These are phyloP conservation scores for Umbelopsis vinacea DNA, from an alignment of 192 early-diverging fungal genomes.

Conservation along the genomic window DNA sequence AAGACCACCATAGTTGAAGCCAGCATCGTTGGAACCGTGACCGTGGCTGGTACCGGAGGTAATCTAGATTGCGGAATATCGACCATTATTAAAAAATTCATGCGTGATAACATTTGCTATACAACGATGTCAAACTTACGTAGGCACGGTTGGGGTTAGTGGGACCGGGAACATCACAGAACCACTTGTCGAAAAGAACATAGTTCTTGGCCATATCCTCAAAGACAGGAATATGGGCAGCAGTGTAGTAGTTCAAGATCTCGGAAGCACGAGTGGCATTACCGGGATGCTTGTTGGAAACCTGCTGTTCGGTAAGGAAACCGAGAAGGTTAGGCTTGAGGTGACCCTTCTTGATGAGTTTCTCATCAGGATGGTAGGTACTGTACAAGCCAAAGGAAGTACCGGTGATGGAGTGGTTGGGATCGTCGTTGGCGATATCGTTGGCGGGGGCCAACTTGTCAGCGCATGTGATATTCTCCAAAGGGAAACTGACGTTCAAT, in stretches of 20 bases:
- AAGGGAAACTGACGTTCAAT: constrained; percentile 11
- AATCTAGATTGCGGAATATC: not conserved
- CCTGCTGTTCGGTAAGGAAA: constrained; percentile 17
- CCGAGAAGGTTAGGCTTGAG: constrained; percentile 6
- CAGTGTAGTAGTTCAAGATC: constrained; percentile 30
- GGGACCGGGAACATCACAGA: constrained; percentile 28
- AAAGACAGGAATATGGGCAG: constrained; percentile 27
- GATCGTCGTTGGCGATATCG: constrained; percentile 29
- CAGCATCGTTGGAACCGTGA: constrained; percentile 25
- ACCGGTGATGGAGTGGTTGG: constrained; percentile 26
- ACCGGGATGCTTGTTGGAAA: not conserved
- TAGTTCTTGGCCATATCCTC: constrained; percentile 29
- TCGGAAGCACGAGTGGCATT: constrained; percentile 20
- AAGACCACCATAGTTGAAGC: constrained; percentile 28
- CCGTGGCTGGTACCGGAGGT: constrained; percentile 26
- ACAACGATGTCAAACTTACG: constrained; percentile 4
- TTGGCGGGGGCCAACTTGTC: constrained; percentile 21
- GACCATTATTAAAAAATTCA: too few relatives aligned
- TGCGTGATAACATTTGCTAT: too few relatives aligned
- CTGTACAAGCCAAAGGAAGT: constrained; percentile 15
- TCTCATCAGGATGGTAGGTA: constrained; percentile 18
- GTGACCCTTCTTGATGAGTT: constrained; percentile 17
- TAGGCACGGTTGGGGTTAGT: constrained; percentile 37
- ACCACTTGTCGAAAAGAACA: constrained; percentile 31
- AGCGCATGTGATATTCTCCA: constrained; percentile 18